phyloP scores from a whole-genome alignment of 2,329 filamentous ascomycete genomes.

The Ascocoryne sarcoides region DNA sequence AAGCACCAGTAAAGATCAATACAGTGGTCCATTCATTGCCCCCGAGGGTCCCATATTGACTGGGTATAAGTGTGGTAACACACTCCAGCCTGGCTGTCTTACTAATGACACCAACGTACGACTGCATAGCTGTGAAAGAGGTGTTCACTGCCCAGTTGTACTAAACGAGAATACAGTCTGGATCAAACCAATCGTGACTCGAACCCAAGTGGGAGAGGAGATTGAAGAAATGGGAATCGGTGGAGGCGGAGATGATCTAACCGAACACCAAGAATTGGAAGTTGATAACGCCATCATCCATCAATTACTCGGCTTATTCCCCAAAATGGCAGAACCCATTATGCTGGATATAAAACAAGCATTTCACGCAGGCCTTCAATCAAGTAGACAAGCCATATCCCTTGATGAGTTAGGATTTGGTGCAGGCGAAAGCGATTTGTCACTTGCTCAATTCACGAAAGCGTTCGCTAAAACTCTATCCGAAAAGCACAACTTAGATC shows the following conservation, averaged over 20 bases:
- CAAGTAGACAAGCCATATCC: conserved; percentile 18
- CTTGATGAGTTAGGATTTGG: conserved; percentile 17
- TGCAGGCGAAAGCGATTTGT: background rate
- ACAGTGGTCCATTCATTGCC: conserved; percentile 31
- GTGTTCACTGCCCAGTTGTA: conserved; percentile 47
- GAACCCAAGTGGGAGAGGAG: conserved; percentile 48
- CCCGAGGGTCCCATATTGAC: conserved; percentile 59
- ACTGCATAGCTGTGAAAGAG: conserved; percentile 81
- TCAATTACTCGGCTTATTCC: conserved; percentile 41
- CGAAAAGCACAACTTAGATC: background rate
- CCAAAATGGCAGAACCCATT: conserved; percentile 21
- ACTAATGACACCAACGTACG: conserved; percentile 53
- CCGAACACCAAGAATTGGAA: conserved; percentile 58
- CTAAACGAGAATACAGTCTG: conserved; percentile 53
- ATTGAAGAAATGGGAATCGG: conserved; percentile 69
- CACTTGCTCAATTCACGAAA: background rate
- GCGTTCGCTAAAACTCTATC: background rate
- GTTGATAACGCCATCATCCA: conserved; percentile 41
- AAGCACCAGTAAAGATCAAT: conserved; percentile 32
- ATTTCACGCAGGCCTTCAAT: conserved; percentile 16
- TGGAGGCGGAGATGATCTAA: conserved; percentile 69
- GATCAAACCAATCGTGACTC: conserved; percentile 71
- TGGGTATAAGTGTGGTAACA: conserved; percentile 70
- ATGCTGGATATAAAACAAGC: conserved; percentile 28
- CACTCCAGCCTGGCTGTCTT: conserved; percentile 59